phyloP scores from a whole-genome alignment of 805 yeast species.

The Candida multigemmis region DNA sequence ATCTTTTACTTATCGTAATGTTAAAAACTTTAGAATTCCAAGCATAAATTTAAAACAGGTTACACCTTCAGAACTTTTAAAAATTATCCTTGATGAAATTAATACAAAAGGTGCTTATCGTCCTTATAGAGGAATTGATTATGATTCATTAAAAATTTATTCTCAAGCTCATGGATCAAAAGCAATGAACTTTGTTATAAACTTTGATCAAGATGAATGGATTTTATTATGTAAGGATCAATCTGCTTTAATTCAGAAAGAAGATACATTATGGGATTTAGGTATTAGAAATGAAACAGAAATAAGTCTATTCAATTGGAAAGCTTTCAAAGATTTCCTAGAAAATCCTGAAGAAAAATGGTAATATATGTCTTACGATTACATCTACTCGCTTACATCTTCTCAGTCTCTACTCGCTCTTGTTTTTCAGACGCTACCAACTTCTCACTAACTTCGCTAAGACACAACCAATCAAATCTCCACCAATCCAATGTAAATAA shows the following conservation, averaged over 20 bases:
- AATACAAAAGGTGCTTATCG: conserved; percentile 59
- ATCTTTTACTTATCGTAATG: conserved; percentile 87
- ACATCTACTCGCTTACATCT: no score
- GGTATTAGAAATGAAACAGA: conserved; percentile 82
- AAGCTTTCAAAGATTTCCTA: conserved; percentile 60
- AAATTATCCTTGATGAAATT: conserved; percentile 35
- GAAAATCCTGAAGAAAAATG: conserved; percentile 87
- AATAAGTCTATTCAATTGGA: conserved; percentile 66
- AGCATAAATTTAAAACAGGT: conserved; percentile 62
- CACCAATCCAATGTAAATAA: no score
- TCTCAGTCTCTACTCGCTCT: no score
- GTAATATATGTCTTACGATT: no score
- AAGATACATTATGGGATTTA: conserved; percentile 22
- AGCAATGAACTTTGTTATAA: conserved; percentile 85
- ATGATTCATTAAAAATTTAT: conserved; percentile 75
- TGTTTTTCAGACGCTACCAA: no score
- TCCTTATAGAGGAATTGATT: conserved; percentile 71
- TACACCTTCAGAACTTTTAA: conserved; percentile 58
- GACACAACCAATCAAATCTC: no score
- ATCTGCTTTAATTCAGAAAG: conserved; percentile 4
- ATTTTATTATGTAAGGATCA: conserved; percentile 22
- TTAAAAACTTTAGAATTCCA: conserved; percentile 61
- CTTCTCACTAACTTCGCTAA: no score
- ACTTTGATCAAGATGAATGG: conserved; percentile 77
- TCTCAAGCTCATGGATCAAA: conserved; percentile 94